Evolutionary conservation across 306 rosid species (phyloP).

Genomic region (Bauhinia variegata): DNA sequence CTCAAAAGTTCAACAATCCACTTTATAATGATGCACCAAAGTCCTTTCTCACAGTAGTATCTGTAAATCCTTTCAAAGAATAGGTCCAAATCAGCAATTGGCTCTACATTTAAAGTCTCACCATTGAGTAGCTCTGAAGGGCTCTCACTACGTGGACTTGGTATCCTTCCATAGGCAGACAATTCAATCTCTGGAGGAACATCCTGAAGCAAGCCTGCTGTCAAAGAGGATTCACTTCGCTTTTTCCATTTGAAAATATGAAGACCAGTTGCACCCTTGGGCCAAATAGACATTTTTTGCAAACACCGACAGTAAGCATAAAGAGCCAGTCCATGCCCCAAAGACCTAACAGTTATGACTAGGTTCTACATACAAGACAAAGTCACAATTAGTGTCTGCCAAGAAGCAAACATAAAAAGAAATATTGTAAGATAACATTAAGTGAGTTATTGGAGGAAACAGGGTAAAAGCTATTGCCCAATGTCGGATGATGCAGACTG

Average conservation of each 20-base stretch:
- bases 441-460: neutral
- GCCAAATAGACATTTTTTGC: slow-evolving; percentile 82
- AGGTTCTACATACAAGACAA: slow-evolving; percentile 34
- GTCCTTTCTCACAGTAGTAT: slow-evolving; percentile 93
- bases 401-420: slow-evolving; percentile 1
- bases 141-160: slow-evolving; percentile 80
- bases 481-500: neutral
- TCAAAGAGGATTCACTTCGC: slow-evolving; percentile 60
- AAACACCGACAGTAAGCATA: slow-evolving; percentile 52
- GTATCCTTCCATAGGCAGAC: slow-evolving; percentile 63
- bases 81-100: slow-evolving; percentile 89
- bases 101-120: slow-evolving; percentile 74
- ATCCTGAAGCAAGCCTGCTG: slow-evolving; percentile 61
- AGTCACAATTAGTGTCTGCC: slow-evolving; percentile 34
- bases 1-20: slow-evolving; percentile 94
- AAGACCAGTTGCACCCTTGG: slow-evolving; percentile 46
- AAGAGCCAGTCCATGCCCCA: slow-evolving; percentile 74
- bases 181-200: slow-evolving; percentile 74
- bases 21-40: slow-evolving; percentile 84
- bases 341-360: slow-evolving; percentile 40
- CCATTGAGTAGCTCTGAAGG: slow-evolving; percentile 85
- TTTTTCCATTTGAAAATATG: slow-evolving; percentile 62
- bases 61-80: slow-evolving; percentile 89
- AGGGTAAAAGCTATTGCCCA: neutral
- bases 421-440: neutral